Base-by-base conservation (phyloP, 495 filamentous ascomycete genomes). In the Niebla homalea region DNA sequence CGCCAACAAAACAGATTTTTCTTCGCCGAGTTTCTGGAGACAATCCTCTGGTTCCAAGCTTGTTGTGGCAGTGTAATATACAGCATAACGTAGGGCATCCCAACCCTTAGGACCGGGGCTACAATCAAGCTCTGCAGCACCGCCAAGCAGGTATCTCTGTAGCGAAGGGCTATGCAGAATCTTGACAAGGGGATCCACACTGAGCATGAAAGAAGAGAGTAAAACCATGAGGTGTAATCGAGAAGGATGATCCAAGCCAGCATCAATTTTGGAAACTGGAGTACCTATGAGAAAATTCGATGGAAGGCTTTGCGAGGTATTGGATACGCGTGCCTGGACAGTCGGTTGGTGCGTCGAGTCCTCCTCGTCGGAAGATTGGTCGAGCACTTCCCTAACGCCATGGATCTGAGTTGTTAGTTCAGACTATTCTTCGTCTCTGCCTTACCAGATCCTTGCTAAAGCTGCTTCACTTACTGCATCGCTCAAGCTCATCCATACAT, bases 21-120 rank as follows among this genome's bases (percentile, higher is more conserved):
- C 64, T 36, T 65, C 60, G 5, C 66, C 64, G 43, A 78, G 72
- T 12, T 60, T 37, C 15, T 56, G 46, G 12, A 43, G 55, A 40
- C 71, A 75, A 32, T 78, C 67, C 5, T 62, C 43, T n/a, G 67
- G 58, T 10, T 58, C 59, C 23, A 78, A 49, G 22, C 66, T 72
- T 10, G 67, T 72, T 0, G 69, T 61, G 7, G 73, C 73, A 14
- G 67, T 68, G 54, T 73, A 78, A 58, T 73, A 77, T 14, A 81
- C 62, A 8, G 76, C 67, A 16, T 64, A 74, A 3, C 71, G 58
- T 1, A 81, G 56, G 0, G 68, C 68, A 23, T 62, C 64, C 43
- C 69, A 63, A 50, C 70, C 60, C 51, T 58, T 44, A 20, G 63
- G 62, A 18, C 57, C 64, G 1, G 46, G 54, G 16, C 60, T 57